Percentiles rank a stretch among this genome's conserved stretches.
Evolutionary conservation across 768 basidiomycete species (phyloP).

Genomic region (Macrolepiota albuminosa): DNA sequence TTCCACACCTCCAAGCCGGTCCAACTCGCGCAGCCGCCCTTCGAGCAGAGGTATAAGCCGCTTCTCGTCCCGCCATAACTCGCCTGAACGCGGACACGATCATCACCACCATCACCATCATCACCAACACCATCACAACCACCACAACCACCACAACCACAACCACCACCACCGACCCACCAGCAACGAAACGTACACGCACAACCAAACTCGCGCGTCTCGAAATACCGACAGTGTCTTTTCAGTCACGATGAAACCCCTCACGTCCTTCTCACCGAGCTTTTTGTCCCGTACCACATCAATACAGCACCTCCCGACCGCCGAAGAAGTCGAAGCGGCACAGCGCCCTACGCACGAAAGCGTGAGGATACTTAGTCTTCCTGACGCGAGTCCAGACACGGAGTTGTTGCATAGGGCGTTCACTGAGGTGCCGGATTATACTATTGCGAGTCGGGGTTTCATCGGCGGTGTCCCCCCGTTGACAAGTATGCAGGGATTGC

Average conservation of each 20-base stretch:
- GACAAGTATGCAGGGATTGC: slow-evolving; percentile 69
- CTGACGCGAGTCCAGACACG: slow-evolving; percentile 17
- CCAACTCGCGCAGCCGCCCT: slow-evolving; percentile 17
- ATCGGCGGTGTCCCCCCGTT: slow-evolving; percentile 89
- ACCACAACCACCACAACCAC: slow-evolving; percentile 7
- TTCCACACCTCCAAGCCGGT: slow-evolving; percentile 20
- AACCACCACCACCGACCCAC: slow-evolving; percentile 9
- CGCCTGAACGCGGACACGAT: slow-evolving; percentile 45
- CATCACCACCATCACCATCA: not conserved
- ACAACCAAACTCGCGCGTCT: slow-evolving; percentile 41
- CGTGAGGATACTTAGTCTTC: slow-evolving; percentile 12
- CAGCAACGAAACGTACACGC: slow-evolving; percentile 46
- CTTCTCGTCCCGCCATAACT: slow-evolving; percentile 42
- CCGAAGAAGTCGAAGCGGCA: slow-evolving; percentile 11
- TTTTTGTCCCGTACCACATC: slow-evolving; percentile 21
- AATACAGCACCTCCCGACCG: not conserved
- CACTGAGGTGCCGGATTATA: slow-evolving; percentile 83
- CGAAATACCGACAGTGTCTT: slow-evolving; percentile 49
- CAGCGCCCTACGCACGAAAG: slow-evolving; percentile 10
- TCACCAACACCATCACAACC: slow-evolving; percentile 13
- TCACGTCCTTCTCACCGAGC: slow-evolving; percentile 42
- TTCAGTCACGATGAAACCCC: slow-evolving; percentile 59
- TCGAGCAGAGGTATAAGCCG: slow-evolving; percentile 14
- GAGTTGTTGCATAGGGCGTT: slow-evolving; percentile 55
- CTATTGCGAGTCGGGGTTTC: slow-evolving; percentile 79